These are phyloP conservation scores for Arthrobotrys sinensis DNA, from an alignment of 2,329 filamentous ascomycete genomes.

Conservation along the genomic window DNA sequence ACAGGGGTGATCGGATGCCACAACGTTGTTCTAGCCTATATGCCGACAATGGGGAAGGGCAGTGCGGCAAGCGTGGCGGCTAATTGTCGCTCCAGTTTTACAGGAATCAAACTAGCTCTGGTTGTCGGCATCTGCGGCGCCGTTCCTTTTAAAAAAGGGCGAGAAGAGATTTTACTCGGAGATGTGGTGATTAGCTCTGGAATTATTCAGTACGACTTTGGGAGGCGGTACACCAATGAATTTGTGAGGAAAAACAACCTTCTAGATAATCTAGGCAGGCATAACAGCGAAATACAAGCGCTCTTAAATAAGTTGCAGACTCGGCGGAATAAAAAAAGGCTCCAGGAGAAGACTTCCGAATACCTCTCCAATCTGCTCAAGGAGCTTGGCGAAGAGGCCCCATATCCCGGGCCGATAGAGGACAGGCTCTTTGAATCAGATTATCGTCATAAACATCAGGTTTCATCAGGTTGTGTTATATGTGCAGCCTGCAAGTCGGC, in stretches of 20 bases:
- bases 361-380: slow-evolving; percentile 1
- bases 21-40: slow-evolving; percentile 66
- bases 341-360: slow-evolving; percentile 56
- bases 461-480: not conserved
- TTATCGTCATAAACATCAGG: slow-evolving; percentile 64
- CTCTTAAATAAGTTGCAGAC: slow-evolving; percentile 63
- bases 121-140: slow-evolving; percentile 67
- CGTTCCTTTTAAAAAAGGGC: slow-evolving; percentile 62
- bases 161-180: slow-evolving; percentile 26
- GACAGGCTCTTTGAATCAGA: slow-evolving; percentile 62
- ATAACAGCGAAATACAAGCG: slow-evolving; percentile 64
- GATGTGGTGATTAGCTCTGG: slow-evolving; percentile 63
- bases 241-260: slow-evolving; percentile 60
- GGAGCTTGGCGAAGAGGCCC: not conserved
- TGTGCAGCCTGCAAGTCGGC: slow-evolving; percentile 12
- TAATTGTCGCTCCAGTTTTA: slow-evolving; percentile 65
- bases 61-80: slow-evolving; percentile 62
- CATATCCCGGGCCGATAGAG: slow-evolving; percentile 31
- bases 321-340: slow-evolving; percentile 17
- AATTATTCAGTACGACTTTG: slow-evolving; percentile 64
- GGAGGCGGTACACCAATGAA: slow-evolving; percentile 47
- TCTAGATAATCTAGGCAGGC: slow-evolving; percentile 59
- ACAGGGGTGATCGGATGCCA: slow-evolving; percentile 66
- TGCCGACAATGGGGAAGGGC: slow-evolving; percentile 65
- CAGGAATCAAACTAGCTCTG: slow-evolving; percentile 65